Base-by-base conservation (phyloP, 345 rosid species). In the Pugionium cornutum region DNA sequence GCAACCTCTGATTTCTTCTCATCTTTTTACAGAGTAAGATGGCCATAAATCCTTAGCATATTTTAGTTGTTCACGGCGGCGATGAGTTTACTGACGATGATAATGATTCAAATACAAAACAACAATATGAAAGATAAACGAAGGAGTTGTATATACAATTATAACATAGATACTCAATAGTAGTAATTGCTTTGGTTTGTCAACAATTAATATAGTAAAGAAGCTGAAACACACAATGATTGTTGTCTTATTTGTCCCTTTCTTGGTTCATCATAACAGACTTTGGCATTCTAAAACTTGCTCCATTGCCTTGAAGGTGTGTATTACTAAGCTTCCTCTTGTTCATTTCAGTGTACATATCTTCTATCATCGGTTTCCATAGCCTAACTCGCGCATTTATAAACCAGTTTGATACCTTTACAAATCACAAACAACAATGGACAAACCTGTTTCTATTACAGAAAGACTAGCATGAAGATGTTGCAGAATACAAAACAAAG, bases 331-430 rank as follows among this genome's bases (percentile, higher is more conserved):
- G 26, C 65, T 86, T 86, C 68, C 89, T 78, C 70, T 77, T 66
- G 78, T 86, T 92, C 94, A 87, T 83, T 73, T 92, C 96, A 0
- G 81, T 79, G 59, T 89, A 87, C 98, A 92, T 92, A 37, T 92
- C 98, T 79, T 89, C 98, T 10, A 92, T 92, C 98, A 89, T 83
- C 9, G 98, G 98, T 69, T 92, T 92, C 98, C 98, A 92, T 31
- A 92, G 82, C 1, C 98, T 91, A 60, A 92, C 98, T 1, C 98
- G 87, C 2, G 97, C 98, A 58, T 92, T 92, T 68, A 92, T 92
- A 68, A 92, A 92, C 98, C 98, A 92, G 70, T 89, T 92, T 5
- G 98, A 89, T 60, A 92, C 98, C 98, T 75, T 59, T 33, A 65
- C 53, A 54, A 18, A 37, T 7, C 36, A 44, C 43, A 50, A 11